Conservation (phyloP, 2,329 filamentous ascomycete species). For the Exserohilum rostratum region DNA sequence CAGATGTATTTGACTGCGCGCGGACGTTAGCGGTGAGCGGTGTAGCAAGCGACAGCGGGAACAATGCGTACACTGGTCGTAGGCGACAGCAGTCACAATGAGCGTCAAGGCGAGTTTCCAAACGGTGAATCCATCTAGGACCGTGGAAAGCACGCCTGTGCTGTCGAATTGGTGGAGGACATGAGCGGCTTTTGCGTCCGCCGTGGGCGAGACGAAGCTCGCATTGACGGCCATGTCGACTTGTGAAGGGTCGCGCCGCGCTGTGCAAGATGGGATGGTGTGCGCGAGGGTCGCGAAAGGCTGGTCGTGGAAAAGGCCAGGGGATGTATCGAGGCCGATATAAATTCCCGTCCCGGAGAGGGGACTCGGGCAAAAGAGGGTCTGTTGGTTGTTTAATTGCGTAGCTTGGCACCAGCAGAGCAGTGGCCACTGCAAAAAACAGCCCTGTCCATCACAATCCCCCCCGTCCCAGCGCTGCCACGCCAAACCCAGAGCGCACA, state of each 20-base stretch:
- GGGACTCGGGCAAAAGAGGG: conserved; percentile 19
- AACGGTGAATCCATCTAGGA: conserved; percentile 39
- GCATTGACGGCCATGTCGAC: conserved; percentile 44
- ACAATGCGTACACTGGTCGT: conserved; percentile 80
- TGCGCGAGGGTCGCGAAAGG: conserved; percentile 14
- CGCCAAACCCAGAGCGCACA: conserved; percentile 5
- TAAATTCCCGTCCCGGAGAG: conserved; percentile 10
- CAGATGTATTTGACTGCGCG: conserved; percentile 58
- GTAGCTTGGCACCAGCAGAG: conserved; percentile 18
- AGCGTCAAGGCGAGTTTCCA: conserved; percentile 61
- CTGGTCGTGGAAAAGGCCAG: conserved; percentile 4
- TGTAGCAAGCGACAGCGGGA: background rate
- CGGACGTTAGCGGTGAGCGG: conserved; percentile 42
- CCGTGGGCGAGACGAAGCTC: conserved; percentile 49
- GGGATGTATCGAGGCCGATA: conserved; percentile 11
- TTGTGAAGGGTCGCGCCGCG: conserved; percentile 7
- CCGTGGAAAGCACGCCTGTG: conserved; percentile 39
- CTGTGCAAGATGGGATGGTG: background rate
- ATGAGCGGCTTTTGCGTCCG: conserved; percentile 46
- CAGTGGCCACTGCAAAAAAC: conserved; percentile 18
- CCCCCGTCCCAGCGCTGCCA: background rate
- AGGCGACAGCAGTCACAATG: conserved; percentile 74
- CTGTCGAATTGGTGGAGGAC: conserved; percentile 37
- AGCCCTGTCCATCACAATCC: conserved; percentile 5
- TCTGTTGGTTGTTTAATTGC: conserved; percentile 20